Base-by-base conservation (phyloP, 441 rosid species). In the Bocquillonia castaneifolia region DNA sequence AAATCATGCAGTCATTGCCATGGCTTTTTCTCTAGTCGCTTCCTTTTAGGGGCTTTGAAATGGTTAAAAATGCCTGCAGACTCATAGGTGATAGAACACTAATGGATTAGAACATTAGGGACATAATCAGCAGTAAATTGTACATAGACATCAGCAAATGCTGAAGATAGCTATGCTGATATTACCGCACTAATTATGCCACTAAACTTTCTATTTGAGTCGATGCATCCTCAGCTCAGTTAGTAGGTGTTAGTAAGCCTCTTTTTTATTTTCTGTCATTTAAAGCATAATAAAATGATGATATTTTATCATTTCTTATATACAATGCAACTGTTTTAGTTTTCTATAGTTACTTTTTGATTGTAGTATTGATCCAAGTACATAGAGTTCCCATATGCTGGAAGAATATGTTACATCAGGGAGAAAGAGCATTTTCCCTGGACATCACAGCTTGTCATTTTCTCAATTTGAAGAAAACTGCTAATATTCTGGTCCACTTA, bases 131-230 rank as follows among this genome's bases (percentile, higher is more conserved):
- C 29, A 53, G 74, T 72, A 42, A 69, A 66, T 62, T 70, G 72
- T 69, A 77, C 50, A 59, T 76, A 65, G 70, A 63, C 54, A 50
- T 61, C 72, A 61, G 78, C 75, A 64, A 44, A 31, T 65, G 82
- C 82, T 78, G 86, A 85, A 76, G 89, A 82, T 81, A 79, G 86
- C 76, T 72, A 40, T 76, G 84, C 73, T 74, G 81, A 74, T 34
- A 55, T 42, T 61, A 23, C 48, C 32, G 6, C 61, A 29, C 26
- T 47, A 67, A 47, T 47, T 58, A 48, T 65, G 65, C 59, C 63
- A 56, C 68, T 67, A 32, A 72, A 65, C 26, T 39, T 65, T 66
- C 60, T 69, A 29, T 56, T 25, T 44, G 58, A 70, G 50, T 48
- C 20, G 26, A 56, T 8, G 59, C 44, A 64, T 72, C 32, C 26